Percentiles rank a stretch among this genome's conserved stretches.
Conservation (phyloP, 495 filamentous ascomycete genomes). For the Hyaloscypha finlandica region DNA sequence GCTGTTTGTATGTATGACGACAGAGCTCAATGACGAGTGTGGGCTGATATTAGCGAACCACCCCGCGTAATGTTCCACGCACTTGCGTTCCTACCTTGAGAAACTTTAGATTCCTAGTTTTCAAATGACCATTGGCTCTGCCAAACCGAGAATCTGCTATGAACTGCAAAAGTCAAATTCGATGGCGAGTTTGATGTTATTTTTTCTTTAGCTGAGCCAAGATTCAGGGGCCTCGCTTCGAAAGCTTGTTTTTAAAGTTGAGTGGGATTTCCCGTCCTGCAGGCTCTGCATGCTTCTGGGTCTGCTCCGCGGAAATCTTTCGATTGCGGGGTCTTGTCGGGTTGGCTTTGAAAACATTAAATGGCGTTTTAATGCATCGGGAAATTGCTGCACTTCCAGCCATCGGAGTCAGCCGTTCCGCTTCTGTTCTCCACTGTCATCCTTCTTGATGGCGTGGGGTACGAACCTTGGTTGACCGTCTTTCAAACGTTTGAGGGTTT, state of each 20-base stretch:
- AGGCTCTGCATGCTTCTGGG: background rate
- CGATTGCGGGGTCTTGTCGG: background rate
- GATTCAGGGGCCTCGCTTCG: background rate
- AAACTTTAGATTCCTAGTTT: background rate
- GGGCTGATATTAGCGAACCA: background rate
- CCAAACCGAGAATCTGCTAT: background rate
- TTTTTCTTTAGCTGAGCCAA: background rate
- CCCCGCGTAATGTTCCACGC: background rate
- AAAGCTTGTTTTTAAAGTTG: background rate
- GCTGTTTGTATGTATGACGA: background rate
- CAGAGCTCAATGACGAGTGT: background rate
- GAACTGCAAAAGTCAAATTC: background rate
- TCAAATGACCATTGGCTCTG: too few species aligned
- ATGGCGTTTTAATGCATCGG: too few species aligned
- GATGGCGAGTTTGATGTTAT: background rate
- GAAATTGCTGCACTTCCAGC: too few species aligned
- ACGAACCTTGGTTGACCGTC: too few species aligned
- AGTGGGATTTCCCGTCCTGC: background rate
- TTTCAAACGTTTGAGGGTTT: too few species aligned
- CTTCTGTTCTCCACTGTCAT: too few species aligned
- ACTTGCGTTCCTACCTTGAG: background rate
- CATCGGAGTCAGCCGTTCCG: too few species aligned
- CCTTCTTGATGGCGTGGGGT: too few species aligned
- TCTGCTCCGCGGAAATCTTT: background rate
- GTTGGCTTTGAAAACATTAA: too few species aligned